Evolutionary conservation across 192 early-diverging fungal species (phyloP), one percentile per base, ranked within the genome.

Genomic region (Podochytrium sp.): DNA sequence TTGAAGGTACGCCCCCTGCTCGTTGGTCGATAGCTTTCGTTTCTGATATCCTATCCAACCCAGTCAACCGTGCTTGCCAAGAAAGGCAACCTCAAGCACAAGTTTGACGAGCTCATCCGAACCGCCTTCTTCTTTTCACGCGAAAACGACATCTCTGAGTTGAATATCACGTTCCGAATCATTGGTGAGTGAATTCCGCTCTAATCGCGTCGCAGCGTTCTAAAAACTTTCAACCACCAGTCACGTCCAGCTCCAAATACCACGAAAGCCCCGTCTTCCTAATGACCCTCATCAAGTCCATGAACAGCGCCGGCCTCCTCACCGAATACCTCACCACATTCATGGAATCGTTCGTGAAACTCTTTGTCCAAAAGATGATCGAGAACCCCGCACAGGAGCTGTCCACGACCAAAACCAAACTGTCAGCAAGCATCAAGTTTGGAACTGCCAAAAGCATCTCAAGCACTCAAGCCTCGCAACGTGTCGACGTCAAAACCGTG

Each of bases 61-160:
- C 23, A 55, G 52, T 55, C 52, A 23, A 7, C 7, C 10, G 25
- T 71, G 39, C 40, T 71, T 16, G 55, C 37, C 10, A 71, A 59
- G 33, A 71, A 71, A 43, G 69, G 38, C 7, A 53, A 59, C 20
- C 37, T 71, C 12, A 75, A 66, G 38, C 55, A 66, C 3, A 75
- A 67, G 27, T 75, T 64, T 41, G 62, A 66, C 23, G 74, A 75
- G 29, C 50, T 75, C 6, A 67, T 59, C 35, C 42, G 74, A 30
- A 55, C 50, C 37, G 61, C 64, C 4, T 75, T 75, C 55, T 66
- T 25, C 43, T 75, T 67, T 33, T 56, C 62, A 20, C 20, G 38
- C 43, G 32, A 57, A 49, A 75, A 59, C 32, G 69, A 60, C 20
- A 59, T 59, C 32, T 71, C 69, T 57, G 69, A 71, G 37, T 35